Evolutionary conservation across 805 yeast genomes (phyloP), one percentile per base, ranked within the genome.

Genomic region (Kodamaea nitidulidarum): DNA sequence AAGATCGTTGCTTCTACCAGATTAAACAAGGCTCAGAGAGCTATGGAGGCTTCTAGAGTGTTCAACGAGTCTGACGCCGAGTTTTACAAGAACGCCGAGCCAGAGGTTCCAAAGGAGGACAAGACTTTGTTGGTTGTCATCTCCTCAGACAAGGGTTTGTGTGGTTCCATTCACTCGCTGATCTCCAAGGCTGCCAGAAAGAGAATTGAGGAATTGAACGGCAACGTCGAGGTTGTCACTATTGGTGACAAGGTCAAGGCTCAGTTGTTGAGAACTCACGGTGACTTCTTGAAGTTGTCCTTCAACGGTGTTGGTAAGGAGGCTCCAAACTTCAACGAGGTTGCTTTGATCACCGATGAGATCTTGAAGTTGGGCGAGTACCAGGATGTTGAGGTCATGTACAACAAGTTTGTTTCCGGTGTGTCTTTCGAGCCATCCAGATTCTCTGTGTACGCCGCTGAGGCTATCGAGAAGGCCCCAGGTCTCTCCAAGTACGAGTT

Each of bases 1-100:
- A 93, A 90, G 78, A 84, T 93, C 71, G 98, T 93, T 59, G 98
- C 98, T 30, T 91, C 98, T 30, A 93, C 98, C 55, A 84, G 96
- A 73, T 80, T 93, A 66, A 76, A 80, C 64, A 88, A 86, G 72
- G 98, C 98, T 46, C 96, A 88, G 71, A 85, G 83, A 67, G 95
- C 97, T 46, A 91, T 88, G 88, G 72, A 75, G 52, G 78, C 86
- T 36, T 84, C 97, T 36, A 82, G 95, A 66, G 83, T 78, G 45
- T 91, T 86, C 76, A 82, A 82, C 61, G 75, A 76, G 55, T 81
- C 90, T 44, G 95, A 88, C 60, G 54, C 73, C 46, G 88, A 84
- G 61, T 87, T 93, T 55, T 87, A 73, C 70, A 71, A 76, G 52
- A 79, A 82, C 63, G 82, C 95, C 45, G 95, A 87, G 71, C 86